Percentiles rank a stretch among this genome's conserved stretches.
Conservation (phyloP, 2,329 filamentous ascomycete species). For the Penicillium sp. region DNA sequence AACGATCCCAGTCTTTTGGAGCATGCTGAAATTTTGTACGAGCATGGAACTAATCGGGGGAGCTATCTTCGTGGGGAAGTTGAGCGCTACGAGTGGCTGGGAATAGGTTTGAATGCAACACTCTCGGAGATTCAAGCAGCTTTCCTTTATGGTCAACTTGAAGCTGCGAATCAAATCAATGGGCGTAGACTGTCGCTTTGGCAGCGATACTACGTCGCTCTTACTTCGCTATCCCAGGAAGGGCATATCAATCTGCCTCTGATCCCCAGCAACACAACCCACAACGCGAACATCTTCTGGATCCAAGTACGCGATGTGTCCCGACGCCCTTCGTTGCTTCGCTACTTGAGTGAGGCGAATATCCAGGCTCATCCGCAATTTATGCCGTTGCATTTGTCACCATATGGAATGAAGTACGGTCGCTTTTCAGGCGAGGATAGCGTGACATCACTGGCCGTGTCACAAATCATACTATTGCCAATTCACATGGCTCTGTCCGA, state of each 20-base stretch:
- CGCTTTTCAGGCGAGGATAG: background rate
- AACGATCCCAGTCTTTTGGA: constrained; percentile 10
- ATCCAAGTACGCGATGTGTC: background rate
- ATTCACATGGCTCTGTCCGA: background rate
- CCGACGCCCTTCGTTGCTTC: background rate
- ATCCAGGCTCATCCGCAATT: background rate
- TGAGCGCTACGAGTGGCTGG: constrained; percentile 12
- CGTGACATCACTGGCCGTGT: background rate
- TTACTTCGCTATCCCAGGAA: background rate
- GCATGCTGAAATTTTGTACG: constrained; percentile 9
- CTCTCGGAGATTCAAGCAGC: constrained; percentile 16
- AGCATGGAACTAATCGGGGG: constrained; percentile 13
- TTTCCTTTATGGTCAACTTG: constrained; percentile 14
- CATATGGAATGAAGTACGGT: background rate
- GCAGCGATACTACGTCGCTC: background rate
- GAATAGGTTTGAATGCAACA: constrained; percentile 7
- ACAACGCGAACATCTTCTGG: background rate
- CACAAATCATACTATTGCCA: background rate
- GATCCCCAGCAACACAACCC: background rate
- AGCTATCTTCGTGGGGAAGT: constrained; percentile 13
- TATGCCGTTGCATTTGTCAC: background rate
- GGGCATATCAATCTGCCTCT: background rate
- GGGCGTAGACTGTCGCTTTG: background rate
- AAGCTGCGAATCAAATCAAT: constrained; percentile 8
- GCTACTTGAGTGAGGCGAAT: background rate